Base-by-base conservation (phyloP, 1,139 yeast genomes). In the Suhomyces chickasaworum region DNA sequence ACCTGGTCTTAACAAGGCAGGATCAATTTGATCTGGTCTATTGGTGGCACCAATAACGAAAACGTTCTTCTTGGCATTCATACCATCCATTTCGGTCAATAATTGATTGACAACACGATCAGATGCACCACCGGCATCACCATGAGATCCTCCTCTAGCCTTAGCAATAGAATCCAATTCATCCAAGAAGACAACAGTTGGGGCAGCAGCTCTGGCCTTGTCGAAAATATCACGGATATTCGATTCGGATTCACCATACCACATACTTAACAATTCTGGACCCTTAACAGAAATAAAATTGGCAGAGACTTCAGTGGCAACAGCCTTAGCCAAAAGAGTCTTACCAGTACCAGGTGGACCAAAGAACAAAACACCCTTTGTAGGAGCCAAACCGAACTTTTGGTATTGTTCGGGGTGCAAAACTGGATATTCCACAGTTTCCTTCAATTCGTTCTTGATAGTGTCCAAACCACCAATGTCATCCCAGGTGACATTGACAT, bases 271-370 rank as follows among this genome's bases (percentile, higher is more conserved):
- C 64, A 91, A 81, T 72, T 93, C 98, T 32, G 99, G 98, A 59
- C 98, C 98, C 73, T 91, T 91, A 50, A 93, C 97, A 41, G 96
- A 87, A 56, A 93, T 91, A 71, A 93, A 93, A 69, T 91, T 93
- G 38, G 98, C 98, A 47, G 96, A 86, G 35, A 90, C 97, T 69
- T 93, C 98, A 46, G 97, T 91, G 41, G 99, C 98, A 58, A 93
- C 97, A 41, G 99, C 99, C 72, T 93, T 93, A 39, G 99, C 99
- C 59, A 93, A 80, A 63, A 93, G 77, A 6, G 99, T 91, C 73
- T 91, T 91, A 89, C 99, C 99, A 54, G 98, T 91, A 85, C 99
- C 99, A 52, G 99, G 99, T 47, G 99, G 99, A 60, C 99, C 99
- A 70, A 88, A 93, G 78, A 95, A 93, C 66, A 95, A 78, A 56